These are phyloP conservation scores for Colletotrichum phormii DNA, from an alignment of 2,329 filamentous ascomycete genomes.

Conservation along the genomic window DNA sequence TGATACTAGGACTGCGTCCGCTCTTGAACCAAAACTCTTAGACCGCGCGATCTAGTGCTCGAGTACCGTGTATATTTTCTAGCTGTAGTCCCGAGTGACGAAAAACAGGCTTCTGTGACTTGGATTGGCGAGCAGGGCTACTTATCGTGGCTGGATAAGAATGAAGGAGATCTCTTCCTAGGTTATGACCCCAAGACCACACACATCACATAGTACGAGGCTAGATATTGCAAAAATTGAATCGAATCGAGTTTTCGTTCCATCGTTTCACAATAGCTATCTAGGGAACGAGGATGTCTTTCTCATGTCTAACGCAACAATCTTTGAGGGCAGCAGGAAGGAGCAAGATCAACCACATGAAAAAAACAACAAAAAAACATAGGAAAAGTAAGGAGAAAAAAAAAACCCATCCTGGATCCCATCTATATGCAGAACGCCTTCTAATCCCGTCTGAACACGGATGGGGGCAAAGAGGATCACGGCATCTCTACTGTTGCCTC, in stretches of 20 bases:
- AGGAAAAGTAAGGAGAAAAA: not conserved
- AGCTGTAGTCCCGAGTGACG: too few species aligned
- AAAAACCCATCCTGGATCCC: constrained; percentile 20
- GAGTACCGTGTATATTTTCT: too few species aligned
- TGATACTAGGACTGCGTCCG: not conserved
- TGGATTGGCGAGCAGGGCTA: too few species aligned
- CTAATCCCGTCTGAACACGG: constrained; percentile 18
- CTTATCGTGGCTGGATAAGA: too few species aligned
- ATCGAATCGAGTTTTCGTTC: constrained; percentile 16
- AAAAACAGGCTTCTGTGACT: too few species aligned
- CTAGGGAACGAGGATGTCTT: constrained; percentile 15
- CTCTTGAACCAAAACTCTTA: not conserved
- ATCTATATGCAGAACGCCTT: constrained; percentile 35
- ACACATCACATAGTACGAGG: too few species aligned
- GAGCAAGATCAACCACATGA: not conserved
- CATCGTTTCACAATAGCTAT: constrained; percentile 27
- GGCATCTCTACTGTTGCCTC: not conserved
- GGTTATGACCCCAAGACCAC: not conserved
- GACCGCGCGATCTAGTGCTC: too few species aligned
- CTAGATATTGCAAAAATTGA: not conserved
- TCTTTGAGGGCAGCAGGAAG: not conserved
- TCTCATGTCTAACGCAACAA: constrained; percentile 9
- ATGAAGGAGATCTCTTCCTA: too few species aligned
- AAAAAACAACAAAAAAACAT: not conserved
- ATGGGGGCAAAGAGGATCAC: not conserved